Percentiles rank a stretch among this genome's conserved stretches.
Evolutionary conservation across 2,329 filamentous ascomycete genomes (phyloP).

Genomic region (Magnaporthiopsis rhizophila): DNA sequence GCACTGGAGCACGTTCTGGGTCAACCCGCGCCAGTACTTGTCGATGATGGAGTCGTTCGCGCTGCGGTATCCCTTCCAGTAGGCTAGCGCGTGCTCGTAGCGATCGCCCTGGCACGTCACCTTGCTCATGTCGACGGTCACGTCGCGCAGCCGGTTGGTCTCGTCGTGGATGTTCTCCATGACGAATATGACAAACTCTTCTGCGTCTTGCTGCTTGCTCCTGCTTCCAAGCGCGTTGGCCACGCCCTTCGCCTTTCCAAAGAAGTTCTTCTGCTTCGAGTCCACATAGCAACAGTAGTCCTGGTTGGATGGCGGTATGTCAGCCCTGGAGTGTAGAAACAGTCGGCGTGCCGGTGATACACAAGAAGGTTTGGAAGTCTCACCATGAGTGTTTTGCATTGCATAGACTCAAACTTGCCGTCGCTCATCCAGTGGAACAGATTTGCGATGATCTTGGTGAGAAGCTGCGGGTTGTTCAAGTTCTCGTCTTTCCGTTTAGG

Average conservation of each 20-base stretch:
- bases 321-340: slow-evolving; percentile 13
- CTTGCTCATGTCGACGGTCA: slow-evolving; percentile 9
- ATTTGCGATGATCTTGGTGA: slow-evolving; percentile 52
- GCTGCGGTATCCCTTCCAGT: slow-evolving; percentile 65
- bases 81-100: slow-evolving; percentile 31
- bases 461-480: slow-evolving; percentile 46
- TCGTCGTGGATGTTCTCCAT: slow-evolving; percentile 79
- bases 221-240: slow-evolving; percentile 13
- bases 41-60: slow-evolving; percentile 70
- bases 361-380: slow-evolving; percentile 17
- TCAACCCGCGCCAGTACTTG: slow-evolving; percentile 70
- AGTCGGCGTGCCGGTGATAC: background rate
- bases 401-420: slow-evolving; percentile 41
- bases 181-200: slow-evolving; percentile 81
- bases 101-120: background rate
- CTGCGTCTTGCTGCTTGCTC: slow-evolving; percentile 74
- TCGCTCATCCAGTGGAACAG: slow-evolving; percentile 49
- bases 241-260: slow-evolving; percentile 6
- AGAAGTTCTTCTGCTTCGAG: slow-evolving; percentile 16
- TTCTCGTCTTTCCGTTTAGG: slow-evolving; percentile 53
- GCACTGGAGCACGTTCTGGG: slow-evolving; percentile 64
- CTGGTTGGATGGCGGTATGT: slow-evolving; percentile 22
- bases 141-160: slow-evolving; percentile 55
- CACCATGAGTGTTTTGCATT: slow-evolving; percentile 51
- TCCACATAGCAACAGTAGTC: slow-evolving; percentile 60